Conservation (phyloP, 176 grass and related monocot genomes). For the Rhynchospora pubera region DNA sequence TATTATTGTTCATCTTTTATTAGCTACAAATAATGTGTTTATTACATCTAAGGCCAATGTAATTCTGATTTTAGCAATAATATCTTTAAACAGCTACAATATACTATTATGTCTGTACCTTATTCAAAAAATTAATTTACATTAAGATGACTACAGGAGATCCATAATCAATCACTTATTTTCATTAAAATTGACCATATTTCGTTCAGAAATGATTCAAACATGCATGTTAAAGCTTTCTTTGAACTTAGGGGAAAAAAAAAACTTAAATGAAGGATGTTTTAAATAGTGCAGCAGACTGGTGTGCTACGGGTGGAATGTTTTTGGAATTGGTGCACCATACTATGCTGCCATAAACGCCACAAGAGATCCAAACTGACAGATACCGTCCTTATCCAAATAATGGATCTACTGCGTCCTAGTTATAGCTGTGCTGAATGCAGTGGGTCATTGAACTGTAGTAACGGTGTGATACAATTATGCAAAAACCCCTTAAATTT, state of each 20-base stretch:
- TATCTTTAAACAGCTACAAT: conserved; percentile 7
- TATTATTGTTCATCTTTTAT: conserved; percentile 16
- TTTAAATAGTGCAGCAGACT: neutral
- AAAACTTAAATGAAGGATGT: neutral
- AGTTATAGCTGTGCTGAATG: neutral
- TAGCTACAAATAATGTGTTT: conserved; percentile 26
- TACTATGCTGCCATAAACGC: neutral
- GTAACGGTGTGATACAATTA: neutral
- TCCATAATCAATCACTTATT: neutral
- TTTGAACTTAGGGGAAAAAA: neutral
- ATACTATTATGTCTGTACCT: neutral
- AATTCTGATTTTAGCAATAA: conserved; percentile 11
- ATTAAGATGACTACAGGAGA: neutral
- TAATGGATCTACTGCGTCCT: neutral
- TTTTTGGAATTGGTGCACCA: neutral
- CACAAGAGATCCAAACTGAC: neutral
- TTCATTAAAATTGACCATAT: no score
- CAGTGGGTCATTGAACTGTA: neutral
- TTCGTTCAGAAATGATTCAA: no score
- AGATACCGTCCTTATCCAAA: neutral
- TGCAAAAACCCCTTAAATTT: neutral
- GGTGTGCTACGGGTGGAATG: neutral
- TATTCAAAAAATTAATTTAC: neutral
- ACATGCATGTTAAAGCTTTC: neutral
- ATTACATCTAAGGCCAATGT: conserved; percentile 12